These are phyloP conservation scores for Huntiella savannae DNA, from an alignment of 2,329 filamentous ascomycete species.

Conservation along the genomic window DNA sequence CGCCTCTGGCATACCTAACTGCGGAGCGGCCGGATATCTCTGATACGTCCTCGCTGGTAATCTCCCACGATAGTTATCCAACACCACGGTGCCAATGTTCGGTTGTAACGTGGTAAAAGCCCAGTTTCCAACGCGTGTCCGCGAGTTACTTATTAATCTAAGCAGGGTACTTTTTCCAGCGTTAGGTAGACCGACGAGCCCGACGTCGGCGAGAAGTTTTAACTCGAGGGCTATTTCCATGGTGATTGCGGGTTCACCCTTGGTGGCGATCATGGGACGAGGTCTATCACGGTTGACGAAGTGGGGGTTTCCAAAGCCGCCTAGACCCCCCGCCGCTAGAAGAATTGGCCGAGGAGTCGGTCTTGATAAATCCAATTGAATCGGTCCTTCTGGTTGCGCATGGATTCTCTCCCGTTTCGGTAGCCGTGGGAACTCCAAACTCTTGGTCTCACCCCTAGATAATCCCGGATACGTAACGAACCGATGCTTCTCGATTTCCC, in stretches of 20 bases:
- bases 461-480: slow-evolving; percentile 78
- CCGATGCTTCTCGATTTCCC: slow-evolving; percentile 41
- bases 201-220: slow-evolving; percentile 87
- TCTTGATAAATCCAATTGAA: slow-evolving; percentile 52
- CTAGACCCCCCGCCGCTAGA: slow-evolving; percentile 70
- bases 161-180: slow-evolving; percentile 90
- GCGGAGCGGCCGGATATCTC: slow-evolving; percentile 14
- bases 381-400: slow-evolving; percentile 51
- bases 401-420: slow-evolving; percentile 34
- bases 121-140: slow-evolving; percentile 81
- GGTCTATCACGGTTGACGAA: slow-evolving; percentile 61
- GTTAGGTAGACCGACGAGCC: slow-evolving; percentile 85
- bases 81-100: slow-evolving; percentile 86
- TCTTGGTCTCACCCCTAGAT: slow-evolving; percentile 45
- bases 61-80: slow-evolving; percentile 69
- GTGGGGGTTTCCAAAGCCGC: slow-evolving; percentile 83
- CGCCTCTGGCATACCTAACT: slow-evolving; percentile 23
- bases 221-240: slow-evolving; percentile 75
- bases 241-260: slow-evolving; percentile 60
- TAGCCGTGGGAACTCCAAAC: slow-evolving; percentile 29
- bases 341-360: slow-evolving; percentile 72
- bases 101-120: slow-evolving; percentile 91
- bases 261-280: slow-evolving; percentile 73
- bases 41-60: slow-evolving; percentile 15
- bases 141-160: slow-evolving; percentile 69